Base-by-base conservation (phyloP, 176 grass and related monocot genomes). In the Avena insularis region DNA sequence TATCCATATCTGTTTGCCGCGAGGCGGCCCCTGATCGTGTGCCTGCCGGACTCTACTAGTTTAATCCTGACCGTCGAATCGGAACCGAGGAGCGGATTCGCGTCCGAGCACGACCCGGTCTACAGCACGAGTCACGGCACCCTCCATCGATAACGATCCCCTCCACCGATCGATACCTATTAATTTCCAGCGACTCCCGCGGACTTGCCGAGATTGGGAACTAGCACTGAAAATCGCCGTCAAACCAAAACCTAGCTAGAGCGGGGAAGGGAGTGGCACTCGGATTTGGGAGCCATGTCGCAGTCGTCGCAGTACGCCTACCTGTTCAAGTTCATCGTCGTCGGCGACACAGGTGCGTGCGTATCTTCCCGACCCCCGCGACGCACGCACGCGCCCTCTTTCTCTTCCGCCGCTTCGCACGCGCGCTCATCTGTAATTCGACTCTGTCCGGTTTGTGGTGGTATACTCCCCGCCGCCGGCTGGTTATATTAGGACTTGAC, bases 251-350 rank as follows among this genome's bases (percentile, higher is more conserved):
- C 38, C 38, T 40, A 40, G 5, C 69, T 21, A 72, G 40, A 45
- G 69, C 69, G 19, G 19, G 36, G 45, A 45, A 40, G 38, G 64
- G 31, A 36, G 27, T 14, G 64, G 36, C 16, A 12, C 4, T 45
- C 33, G 35, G 11, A 47, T 47, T 72, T 7, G 40, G 20, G 40
- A 15, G 53, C 75, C 4, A 58, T 57, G 51, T 86, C 90, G 21
- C 38, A 40, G 38, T 40, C 38, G 38, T 40, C 38, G 38, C 38
- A 40, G 38, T 9, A 91, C 78, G 89, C 89, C 9, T 91, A 91
- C 46, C 78, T 90, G 60, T 93, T 93, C 89, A 93, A 86, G 53
- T 91, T 84, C 65, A 93, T 93, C 82, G 86, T 93, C 83, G 90
- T 93, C 86, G 89, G 89, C 16, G 89, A 93, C 15, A 84, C 83